Conservation (phyloP, 163 green algal genomes). For the Chloromonas sp. region DNA sequence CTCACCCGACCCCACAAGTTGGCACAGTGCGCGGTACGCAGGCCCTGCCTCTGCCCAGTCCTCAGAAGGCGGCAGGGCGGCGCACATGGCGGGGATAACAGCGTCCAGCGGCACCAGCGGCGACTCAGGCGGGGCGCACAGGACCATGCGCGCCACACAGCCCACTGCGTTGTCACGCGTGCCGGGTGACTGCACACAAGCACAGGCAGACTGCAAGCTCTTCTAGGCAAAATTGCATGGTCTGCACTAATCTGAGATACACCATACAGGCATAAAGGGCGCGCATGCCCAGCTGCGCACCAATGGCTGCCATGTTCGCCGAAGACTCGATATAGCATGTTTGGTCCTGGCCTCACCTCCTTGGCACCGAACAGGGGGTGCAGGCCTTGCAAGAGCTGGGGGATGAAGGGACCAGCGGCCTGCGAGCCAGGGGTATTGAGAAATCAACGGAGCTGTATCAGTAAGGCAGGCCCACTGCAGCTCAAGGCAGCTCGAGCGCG, state of each 20-base stretch:
- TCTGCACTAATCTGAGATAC: too few species aligned
- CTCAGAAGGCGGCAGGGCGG: slow-evolving; percentile 54
- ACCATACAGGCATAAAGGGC: too few species aligned
- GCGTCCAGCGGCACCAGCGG: slow-evolving; percentile 30
- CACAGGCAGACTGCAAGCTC: too few species aligned
- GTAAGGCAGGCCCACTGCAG: too few species aligned
- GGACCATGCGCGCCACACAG: slow-evolving; percentile 56
- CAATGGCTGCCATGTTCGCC: too few species aligned
- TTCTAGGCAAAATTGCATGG: too few species aligned
- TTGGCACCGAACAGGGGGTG: slow-evolving; percentile 21
- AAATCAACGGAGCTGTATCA: too few species aligned
- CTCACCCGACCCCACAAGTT: slow-evolving; percentile 22
- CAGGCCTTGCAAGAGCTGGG: slow-evolving; percentile 10
- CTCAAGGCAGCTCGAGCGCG: too few species aligned
- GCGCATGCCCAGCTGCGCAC: too few species aligned
- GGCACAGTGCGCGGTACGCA: slow-evolving; percentile 44
- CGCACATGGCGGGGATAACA: slow-evolving; percentile 49
- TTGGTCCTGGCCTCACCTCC: background rate
- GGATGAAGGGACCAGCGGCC: background rate
- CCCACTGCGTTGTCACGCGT: slow-evolving; percentile 65
- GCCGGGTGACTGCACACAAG: slow-evolving; percentile 32
- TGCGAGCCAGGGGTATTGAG: background rate
- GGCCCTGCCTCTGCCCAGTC: slow-evolving; percentile 54
- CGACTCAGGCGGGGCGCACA: background rate
- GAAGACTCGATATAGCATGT: too few species aligned